Evolutionary conservation across 805 yeast species (phyloP), one percentile per base, ranked within the genome.

Genomic region (Wickerhamiella lipophila): DNA sequence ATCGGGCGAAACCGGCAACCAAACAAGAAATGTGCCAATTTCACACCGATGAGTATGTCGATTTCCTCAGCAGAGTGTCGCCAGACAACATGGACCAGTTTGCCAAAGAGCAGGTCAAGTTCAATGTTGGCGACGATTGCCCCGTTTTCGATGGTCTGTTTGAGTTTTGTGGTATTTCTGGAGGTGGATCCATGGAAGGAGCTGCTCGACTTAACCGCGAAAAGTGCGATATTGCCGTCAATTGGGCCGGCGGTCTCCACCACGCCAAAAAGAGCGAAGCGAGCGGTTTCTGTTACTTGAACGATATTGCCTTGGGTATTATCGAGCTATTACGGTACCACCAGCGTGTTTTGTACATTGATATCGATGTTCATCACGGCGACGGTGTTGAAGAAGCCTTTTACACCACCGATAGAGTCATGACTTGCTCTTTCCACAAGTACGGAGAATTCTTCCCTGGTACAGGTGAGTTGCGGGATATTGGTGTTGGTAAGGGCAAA

Each of bases 381-480:
- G 97, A 89, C 65, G 97, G 97, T 55, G 97, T 89, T 16, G 95
- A 89, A 64, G 97, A 89, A 65, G 96, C 96, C 0, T 89, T 89
- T 61, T 84, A 89, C 67, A 77, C 92, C 15, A 84, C 96, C 1
- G 97, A 88, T 64, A 70, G 97, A 52, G 97, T 88, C 42, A 87
- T 88, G 96, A 88, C 96, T 0, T 88, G 88, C 56, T 82, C 94
- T 9, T 88, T 88, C 72, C 97, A 88, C 71, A 89, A 87, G 66
- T 89, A 81, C 64, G 97, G 97, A 18, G 92, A 86, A 64, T 89
- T 86, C 62, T 89, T 89, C 73, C 98, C 98, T 2, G 96, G 96
- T 12, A 89, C 98, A 0, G 98, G 98, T 22, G 83, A 84, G 56
- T 74, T 87, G 46, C 84, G 88, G 58, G 98, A 89, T 60, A 72